Base-by-base conservation (phyloP, 208 protist genomes). In the Kentomonas sorsogonicus region DNA sequence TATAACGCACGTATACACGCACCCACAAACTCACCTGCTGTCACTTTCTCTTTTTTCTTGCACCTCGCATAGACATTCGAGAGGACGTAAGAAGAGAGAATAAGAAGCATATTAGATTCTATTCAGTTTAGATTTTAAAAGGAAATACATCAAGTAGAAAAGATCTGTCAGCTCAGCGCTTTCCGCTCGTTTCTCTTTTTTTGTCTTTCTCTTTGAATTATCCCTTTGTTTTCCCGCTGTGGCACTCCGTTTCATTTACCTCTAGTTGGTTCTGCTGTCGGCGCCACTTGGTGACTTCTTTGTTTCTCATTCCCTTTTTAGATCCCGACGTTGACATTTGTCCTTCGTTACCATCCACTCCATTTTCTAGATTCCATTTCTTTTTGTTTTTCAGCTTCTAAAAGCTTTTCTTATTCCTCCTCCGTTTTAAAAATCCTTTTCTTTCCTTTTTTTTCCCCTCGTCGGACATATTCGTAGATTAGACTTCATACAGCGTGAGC, bases 301-400 rank as follows among this genome's bases (percentile, higher is more conserved):
- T 50, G 27, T 55, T 36, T 55, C 3, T 63, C 29, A 30, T 25
- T 43, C 27, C 56, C 3, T 0, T 33, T 30, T 40, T 51, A 11
- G 9, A 25, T 11, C 4, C 20, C 6, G 6, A 10, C 4, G 20
- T 62, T 58, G 13, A 53, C 5, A 62, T 58, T 20, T n/a, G 5
- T 56, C 23, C 58, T 38, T 56, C 16, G 5, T 30, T 40, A 30
- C 45, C 26, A 16, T 9, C n/a, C n/a, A n/a, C n/a, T n/a, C n/a
- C n/a, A n/a, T n/a, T n/a, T 45, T 36, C 20, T 60, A 60, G 54
- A 60, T 44, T 47, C 46, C 40, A 60, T 48, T 50, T 18, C 22
- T 36, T 43, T 23, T 30, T 43, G 7, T 46, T 31, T 48, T 67
- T 60, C 11, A 38, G 15, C 2, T 33, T 39, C 26, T 30, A 33